Conservation (phyloP, 257 asterid genomes). For the Gentiana straminea region DNA sequence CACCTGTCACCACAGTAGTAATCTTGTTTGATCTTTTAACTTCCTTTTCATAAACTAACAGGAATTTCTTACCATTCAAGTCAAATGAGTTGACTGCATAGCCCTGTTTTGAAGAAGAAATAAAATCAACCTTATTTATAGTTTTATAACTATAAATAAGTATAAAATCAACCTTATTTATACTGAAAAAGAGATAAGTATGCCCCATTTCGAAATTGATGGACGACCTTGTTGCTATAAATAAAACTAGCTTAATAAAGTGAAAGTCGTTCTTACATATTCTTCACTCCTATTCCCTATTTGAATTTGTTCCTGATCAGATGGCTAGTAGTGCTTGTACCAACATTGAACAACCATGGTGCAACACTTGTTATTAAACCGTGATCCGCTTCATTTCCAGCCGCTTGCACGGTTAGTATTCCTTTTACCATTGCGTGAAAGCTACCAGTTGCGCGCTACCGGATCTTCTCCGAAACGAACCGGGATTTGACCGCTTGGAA, state of each 20-base stretch:
- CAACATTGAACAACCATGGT: constrained; percentile 22
- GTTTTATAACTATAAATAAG: too few relatives aligned
- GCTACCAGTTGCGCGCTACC: background rate
- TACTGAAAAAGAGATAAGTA: too few relatives aligned
- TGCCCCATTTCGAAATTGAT: too few relatives aligned
- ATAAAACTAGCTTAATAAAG: too few relatives aligned
- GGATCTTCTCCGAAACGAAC: too few relatives aligned
- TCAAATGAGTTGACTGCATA: constrained; percentile 16
- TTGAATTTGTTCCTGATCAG: constrained; percentile 13
- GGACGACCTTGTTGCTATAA: too few relatives aligned
- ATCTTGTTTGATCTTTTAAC: background rate
- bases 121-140: too few relatives aligned
- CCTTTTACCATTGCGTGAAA: constrained; percentile 12
- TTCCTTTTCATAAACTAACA: constrained; percentile 11
- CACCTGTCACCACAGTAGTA: too few relatives aligned
- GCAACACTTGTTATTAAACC: constrained; percentile 4
- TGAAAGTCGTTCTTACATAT: too few relatives aligned
- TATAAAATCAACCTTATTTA: too few relatives aligned
- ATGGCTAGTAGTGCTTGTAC: constrained; percentile 17
- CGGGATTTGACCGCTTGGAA: too few relatives aligned
- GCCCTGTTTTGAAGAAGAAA: constrained; percentile 14
- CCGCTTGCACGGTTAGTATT: constrained; percentile 15
- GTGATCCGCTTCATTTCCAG: constrained; percentile 12
- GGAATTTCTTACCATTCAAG: constrained; percentile 8
- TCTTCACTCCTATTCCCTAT: constrained; percentile 15